Conservation (phyloP, 2,329 filamentous ascomycete species). For the Pseudopithomyces chartarum region DNA sequence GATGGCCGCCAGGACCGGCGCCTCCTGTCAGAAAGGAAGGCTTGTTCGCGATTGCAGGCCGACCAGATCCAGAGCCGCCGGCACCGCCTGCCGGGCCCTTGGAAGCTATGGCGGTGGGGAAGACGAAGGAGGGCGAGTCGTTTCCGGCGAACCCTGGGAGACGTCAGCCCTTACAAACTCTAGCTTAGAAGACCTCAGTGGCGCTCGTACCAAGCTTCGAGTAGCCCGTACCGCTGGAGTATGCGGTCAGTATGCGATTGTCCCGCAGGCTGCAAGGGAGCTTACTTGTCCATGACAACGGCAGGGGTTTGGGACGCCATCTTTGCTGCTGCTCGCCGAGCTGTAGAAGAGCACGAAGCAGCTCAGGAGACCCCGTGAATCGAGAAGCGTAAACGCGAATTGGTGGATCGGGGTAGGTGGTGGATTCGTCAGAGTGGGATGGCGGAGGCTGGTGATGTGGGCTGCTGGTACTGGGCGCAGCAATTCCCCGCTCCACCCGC, state of each 20-base stretch:
- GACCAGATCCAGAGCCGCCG: slow-evolving; percentile 80
- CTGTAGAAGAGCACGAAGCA: slow-evolving; percentile 23
- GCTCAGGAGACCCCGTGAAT: slow-evolving; percentile 23
- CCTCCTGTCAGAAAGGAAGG: slow-evolving; percentile 93
- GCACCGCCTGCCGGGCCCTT: slow-evolving; percentile 75
- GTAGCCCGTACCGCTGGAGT: slow-evolving; percentile 92
- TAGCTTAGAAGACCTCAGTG: background rate
- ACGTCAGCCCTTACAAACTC: slow-evolving; percentile 41
- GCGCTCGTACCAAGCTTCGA: slow-evolving; percentile 86
- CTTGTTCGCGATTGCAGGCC: slow-evolving; percentile 90
- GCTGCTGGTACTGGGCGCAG: slow-evolving; percentile 22
- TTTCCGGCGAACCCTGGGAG: slow-evolving; percentile 91
- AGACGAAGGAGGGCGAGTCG: slow-evolving; percentile 98
- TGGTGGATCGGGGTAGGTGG: slow-evolving; percentile 19
- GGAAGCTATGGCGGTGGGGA: slow-evolving; percentile 97
- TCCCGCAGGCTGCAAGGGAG: slow-evolving; percentile 43
- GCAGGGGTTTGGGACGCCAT: slow-evolving; percentile 99
- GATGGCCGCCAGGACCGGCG: slow-evolving; percentile 78
- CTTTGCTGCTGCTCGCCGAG: slow-evolving; percentile 41
- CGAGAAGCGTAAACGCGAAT: slow-evolving; percentile 25
- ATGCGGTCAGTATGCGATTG: slow-evolving; percentile 43
- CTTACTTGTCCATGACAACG: slow-evolving; percentile 99
- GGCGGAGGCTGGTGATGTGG: slow-evolving; percentile 31
- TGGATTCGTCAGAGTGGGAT: slow-evolving; percentile 40
- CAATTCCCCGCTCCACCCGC: slow-evolving; percentile 28